Conservation (phyloP, 345 rosid species). For the Pugionium dolabratum region DNA sequence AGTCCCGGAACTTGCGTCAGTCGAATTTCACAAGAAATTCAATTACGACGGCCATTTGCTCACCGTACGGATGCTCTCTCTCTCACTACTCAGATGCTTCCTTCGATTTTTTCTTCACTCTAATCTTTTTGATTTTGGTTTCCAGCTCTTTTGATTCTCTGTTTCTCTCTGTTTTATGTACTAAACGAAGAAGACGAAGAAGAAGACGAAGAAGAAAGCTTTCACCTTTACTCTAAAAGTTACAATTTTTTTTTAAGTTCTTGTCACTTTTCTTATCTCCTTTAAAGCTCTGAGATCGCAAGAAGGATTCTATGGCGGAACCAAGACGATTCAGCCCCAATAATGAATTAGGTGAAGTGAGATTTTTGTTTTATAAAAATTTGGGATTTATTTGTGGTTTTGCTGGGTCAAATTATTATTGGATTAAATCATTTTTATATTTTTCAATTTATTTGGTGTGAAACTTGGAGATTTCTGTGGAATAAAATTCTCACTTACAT, state of each 20-base stretch:
- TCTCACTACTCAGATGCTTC: conserved; percentile 43
- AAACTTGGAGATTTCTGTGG: conserved; percentile 3
- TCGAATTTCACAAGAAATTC: conserved; percentile 37
- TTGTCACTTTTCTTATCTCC: conserved; percentile 26
- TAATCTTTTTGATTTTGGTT: conserved; percentile 23
- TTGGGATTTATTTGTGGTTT: neutral
- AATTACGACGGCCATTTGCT: conserved; percentile 38
- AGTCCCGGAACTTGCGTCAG: conserved; percentile 41
- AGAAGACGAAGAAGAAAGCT: conserved; percentile 28
- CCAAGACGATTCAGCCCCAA: conserved; percentile 33
- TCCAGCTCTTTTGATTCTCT: conserved; percentile 21
- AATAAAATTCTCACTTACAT: neutral
- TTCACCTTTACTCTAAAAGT: conserved; percentile 14
- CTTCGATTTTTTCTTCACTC: conserved; percentile 28
- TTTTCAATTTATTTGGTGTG: conserved; percentile 17
- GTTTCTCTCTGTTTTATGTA: neutral
- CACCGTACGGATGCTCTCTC: conserved; percentile 31
- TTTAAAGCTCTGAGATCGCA: conserved; percentile 30
- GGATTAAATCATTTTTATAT: neutral
- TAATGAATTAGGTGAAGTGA: conserved; percentile 39
- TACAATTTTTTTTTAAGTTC: neutral
- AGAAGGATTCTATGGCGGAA: conserved; percentile 37
- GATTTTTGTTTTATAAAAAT: neutral
- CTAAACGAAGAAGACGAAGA: conserved; percentile 6
- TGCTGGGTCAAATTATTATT: neutral